Percentiles rank a stretch among this genome's conserved stretches.
Conservation (phyloP, 176 grass and related monocot genomes). For the Tillandsia leiboldiana region DNA sequence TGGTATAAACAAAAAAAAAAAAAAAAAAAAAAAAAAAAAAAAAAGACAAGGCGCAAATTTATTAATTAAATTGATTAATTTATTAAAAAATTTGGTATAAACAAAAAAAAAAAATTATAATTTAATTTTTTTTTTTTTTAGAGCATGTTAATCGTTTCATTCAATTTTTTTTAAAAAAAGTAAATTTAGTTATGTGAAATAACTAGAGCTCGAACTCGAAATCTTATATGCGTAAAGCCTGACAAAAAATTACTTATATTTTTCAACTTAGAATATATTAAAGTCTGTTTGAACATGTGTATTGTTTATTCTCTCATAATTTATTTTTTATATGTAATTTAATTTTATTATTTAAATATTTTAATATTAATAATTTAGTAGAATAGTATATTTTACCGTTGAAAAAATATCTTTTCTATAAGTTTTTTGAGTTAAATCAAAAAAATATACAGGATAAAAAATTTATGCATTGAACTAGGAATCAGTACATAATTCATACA, state of each 20-base stretch:
- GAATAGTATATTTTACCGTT: not conserved
- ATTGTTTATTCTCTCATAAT: not conserved
- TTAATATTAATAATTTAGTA: not conserved
- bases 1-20: too few species aligned
- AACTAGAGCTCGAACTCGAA: too few species aligned
- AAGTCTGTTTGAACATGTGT: not conserved
- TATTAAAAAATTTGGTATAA: not conserved
- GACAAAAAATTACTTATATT: not conserved
- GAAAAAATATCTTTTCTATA: not conserved
- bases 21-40: not conserved
- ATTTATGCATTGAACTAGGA: not conserved
- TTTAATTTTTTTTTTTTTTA: too few species aligned
- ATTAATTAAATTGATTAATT: not conserved
- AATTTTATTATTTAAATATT: not conserved
- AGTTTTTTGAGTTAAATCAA: too few species aligned
- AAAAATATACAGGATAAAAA: too few species aligned
- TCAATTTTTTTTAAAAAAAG: too few species aligned
- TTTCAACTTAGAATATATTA: not conserved
- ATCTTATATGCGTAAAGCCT: too few species aligned
- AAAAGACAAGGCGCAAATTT: not conserved
- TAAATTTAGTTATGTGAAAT: too few species aligned
- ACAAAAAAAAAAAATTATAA: too few species aligned
- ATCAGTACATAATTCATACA: too few species aligned
- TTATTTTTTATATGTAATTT: not conserved
- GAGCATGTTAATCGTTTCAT: too few species aligned